Evolutionary conservation across 2,329 filamentous ascomycete species (phyloP), one percentile per base, ranked within the genome.

Genomic region (Cordyceps sp.): DNA sequence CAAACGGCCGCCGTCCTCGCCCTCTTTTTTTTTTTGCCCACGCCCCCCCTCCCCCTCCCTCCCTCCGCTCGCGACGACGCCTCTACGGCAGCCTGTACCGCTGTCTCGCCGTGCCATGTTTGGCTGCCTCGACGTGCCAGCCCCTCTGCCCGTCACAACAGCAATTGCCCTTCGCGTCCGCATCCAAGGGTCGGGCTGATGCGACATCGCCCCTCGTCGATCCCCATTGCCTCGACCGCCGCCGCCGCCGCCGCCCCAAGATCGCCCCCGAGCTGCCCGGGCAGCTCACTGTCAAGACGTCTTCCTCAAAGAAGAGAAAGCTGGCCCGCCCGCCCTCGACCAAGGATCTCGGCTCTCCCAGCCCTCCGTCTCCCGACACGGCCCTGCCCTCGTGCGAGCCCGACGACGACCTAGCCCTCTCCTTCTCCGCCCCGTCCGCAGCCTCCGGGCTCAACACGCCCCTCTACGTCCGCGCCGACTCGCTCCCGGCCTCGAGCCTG

Each of bases 251-350:
- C 22, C 33, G 29, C 21, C 25, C 16, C 29, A n/a, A n/a, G 14
- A 37, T 33, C 26, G 29, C 31, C 42, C 48, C 46, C 55, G 69
- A 73, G 69, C 69, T 73, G 69, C 69, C 46, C 45, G 53, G 53
- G 72, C 71, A 75, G 73, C 73, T 77, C 73, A 58, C 64, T 54
- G 62, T 68, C 73, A 78, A 66, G 57, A 78, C 73, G 73, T 76
- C 72, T 72, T 76, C 70, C 62, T 64, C 60, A 66, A 78, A 77
- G 71, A 78, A 77, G 72, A 66, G 72, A 64, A 77, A 71, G 67
- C 67, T 77, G 47, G 61, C 57, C 48, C 64, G 61, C 44, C 59
- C 39, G 21, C 34, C 55, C 49, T 52, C 55, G 40, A 51, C 54
- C 43, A 50, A 53, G 49, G 58, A 65, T 50, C 48, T 54, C 39